Evolutionary conservation across 1,284 basidiomycete species (phyloP), one percentile per base, ranked within the genome.

Genomic region (Puccinia horiana): DNA sequence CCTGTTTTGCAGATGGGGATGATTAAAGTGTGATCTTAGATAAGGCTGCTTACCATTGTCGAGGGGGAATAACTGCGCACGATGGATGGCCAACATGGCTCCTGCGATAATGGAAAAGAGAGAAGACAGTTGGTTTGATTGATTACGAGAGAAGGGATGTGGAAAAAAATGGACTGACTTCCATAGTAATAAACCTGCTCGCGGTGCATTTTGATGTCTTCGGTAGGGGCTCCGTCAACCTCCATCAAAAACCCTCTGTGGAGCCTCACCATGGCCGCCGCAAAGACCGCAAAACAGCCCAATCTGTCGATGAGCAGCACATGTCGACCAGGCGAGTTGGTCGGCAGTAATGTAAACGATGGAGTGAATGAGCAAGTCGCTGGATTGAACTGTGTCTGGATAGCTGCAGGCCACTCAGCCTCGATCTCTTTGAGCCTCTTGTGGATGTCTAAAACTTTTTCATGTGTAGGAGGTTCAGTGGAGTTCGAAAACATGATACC

Each of bases 101-200:
- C 49, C 73, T 75, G 29, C 12, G 32, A 14, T 5, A n/a, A 49
- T 9, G 32, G 49, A n/a, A n/a, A 56, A 58, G 37, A 75, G 0
- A 26, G 37, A 58, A 56, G 40, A 40, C 18, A 37, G 32, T 72
- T 49, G 20, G 70, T 6, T 6, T 52, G 32, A 49, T 72, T 32
- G 70, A 29, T 16, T 18, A 12, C 32, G 2, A 49, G 49, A 75
- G n/a, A 37, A 35, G 58, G 37, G 5, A 29, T 1, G 44, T 18
- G 37, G 37, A 29, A 56, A 52, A 32, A 26, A 49, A 2, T 23
- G 20, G 14, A 72, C 77, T 70, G 14, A 80, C 77, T 47, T 40
- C 77, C 77, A 61, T 70, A 80, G 52, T 80, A 61, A 35, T 70
- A 70, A 32, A 80, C 65, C 23, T 67, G 63, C 32, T 70, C 49